phyloP scores from a whole-genome alignment of 2,329 filamentous ascomycete species.

The Monosporascus sp. region DNA sequence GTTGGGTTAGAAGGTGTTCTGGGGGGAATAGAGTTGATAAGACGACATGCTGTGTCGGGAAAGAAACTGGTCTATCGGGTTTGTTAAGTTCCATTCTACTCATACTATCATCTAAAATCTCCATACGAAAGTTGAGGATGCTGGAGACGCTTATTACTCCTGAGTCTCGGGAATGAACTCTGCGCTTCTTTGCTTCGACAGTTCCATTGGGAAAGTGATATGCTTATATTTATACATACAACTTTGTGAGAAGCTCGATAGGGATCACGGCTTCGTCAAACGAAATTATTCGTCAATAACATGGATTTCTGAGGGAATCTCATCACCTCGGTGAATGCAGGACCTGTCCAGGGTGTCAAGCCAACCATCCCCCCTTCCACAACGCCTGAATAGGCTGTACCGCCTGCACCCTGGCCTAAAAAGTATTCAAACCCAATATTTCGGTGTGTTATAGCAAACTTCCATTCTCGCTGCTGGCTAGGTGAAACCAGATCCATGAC shows the following conservation, averaged over 20 bases:
- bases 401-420: neutral
- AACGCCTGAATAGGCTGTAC: neutral
- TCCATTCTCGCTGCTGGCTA: neutral
- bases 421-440: neutral
- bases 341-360: neutral
- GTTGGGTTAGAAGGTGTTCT: neutral
- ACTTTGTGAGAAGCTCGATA: too few relatives aligned
- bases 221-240: too few relatives aligned
- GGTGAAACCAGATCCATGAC: neutral
- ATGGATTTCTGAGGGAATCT: neutral
- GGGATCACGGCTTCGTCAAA: neutral
- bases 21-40: neutral
- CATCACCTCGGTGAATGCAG: neutral
- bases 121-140: too few relatives aligned
- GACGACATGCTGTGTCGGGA: neutral
- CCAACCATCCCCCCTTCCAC: neutral
- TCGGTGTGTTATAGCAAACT: neutral
- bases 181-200: neutral
- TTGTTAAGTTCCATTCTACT: neutral
- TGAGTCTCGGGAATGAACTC: too few relatives aligned
- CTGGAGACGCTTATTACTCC: too few relatives aligned
- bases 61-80: neutral
- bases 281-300: neutral
- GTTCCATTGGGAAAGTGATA: too few relatives aligned
- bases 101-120: neutral